Conservation (phyloP, 176 grass and related monocot species). For the Triticum monococcum region DNA sequence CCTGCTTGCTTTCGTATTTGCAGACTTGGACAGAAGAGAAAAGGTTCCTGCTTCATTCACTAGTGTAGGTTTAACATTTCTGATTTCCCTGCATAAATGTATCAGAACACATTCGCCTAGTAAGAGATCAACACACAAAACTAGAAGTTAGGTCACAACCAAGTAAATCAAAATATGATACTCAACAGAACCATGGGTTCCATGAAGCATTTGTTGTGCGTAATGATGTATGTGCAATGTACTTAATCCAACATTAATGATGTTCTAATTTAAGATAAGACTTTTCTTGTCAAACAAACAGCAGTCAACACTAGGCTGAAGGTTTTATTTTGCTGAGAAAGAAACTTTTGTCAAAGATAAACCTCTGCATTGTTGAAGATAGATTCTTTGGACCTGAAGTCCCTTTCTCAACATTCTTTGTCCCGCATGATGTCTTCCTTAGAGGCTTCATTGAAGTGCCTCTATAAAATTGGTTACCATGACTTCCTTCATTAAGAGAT, state of each 20-base stretch:
- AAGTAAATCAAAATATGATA: constrained; percentile 2
- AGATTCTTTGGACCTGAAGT: constrained; percentile 40
- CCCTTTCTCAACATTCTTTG: constrained; percentile 35
- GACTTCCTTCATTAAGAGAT: constrained; percentile 42
- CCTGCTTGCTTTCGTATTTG: constrained; percentile 31
- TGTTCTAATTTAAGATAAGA: constrained; percentile 31
- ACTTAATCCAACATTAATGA: background rate
- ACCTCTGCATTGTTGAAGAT: constrained; percentile 48
- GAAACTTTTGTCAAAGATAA: constrained; percentile 17
- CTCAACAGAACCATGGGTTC: constrained; percentile 9
- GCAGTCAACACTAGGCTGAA: constrained; percentile 15
- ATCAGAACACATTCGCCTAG: constrained; percentile 11
- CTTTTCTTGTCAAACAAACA: constrained; percentile 4
- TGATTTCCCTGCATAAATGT: constrained; percentile 51
- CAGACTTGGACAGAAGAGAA: constrained; percentile 42
- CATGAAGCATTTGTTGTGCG: background rate
- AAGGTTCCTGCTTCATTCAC: constrained; percentile 43
- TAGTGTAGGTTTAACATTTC: constrained; percentile 39
- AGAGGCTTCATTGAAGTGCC: constrained; percentile 25
- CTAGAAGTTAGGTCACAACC: background rate
- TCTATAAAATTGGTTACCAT: constrained; percentile 40
- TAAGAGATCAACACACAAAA: constrained; percentile 27
- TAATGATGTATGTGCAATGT: background rate
- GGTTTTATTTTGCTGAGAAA: constrained; percentile 8
- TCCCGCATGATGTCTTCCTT: constrained; percentile 30